Base-by-base conservation (phyloP, 2,329 filamentous ascomycete species). In the Monilinia vaccinii-corymbosi region DNA sequence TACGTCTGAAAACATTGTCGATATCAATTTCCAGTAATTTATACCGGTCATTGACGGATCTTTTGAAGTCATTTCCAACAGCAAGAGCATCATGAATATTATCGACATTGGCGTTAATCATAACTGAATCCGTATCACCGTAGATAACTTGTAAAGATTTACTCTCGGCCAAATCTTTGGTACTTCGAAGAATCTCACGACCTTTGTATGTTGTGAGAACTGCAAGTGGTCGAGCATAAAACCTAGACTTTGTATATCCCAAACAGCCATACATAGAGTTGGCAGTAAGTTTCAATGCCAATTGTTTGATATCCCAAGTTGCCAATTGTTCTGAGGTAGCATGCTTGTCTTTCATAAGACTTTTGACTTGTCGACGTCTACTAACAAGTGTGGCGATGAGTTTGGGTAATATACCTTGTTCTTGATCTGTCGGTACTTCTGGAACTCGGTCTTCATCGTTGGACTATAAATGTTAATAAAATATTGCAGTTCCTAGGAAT, bases 181-280 rank as follows among this genome's bases (percentile, higher is more conserved):
- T 99, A 72, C 90, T 95, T 65, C 89, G 85, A 61, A 99, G 79
- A 82, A 99, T 97, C 77, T 99, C 94, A 78, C 94, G 91, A 61
- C 94, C 94, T 74, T 99, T 97, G 77, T 86, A 96, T 0, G 94
- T 99, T 3, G 92, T 97, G 72, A 99, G 86, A 75, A 97, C 91
- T 61, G 94, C 94, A 51, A 99, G 80, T 13, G 94, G 94, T 60
- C 94, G 86, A 61, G 94, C 94, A 70, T 99, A 99, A 77, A 99
- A 99, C 55, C 94, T 89, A 60, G 94, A 97, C 72, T 92, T 96
- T 14, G 90, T 93, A 73, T 97, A 99, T 67, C 94, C 94, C 73
- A 99, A 78, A 81, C 94, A 99, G 67, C 94, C 94, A 74, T 99
- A 99, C 95, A 99, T 99, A 66, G 93, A 97, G 77, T 99, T 99